phyloP scores from a whole-genome alignment of 78 protist genomes.

The slime mould (Dictyostelium discoideum) region dicty_2.7 NC_007089.4:370501-371000 shows the following conservation, averaged over 20 bases:
- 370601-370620: neutral
- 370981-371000: neutral
- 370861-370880: neutral
- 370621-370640: neutral
- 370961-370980: neutral
- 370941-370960: neutral
- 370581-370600: neutral
- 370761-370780: neutral
- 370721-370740: neutral
- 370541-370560: neutral
- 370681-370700: neutral
- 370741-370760: neutral
- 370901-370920: neutral
- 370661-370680: neutral
- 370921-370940: neutral
- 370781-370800: neutral
- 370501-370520: neutral
- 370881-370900: neutral
- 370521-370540: neutral
- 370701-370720: neutral
- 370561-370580: neutral
- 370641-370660: constrained; percentile 12
- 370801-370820: neutral
- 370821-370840: neutral
- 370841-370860: neutral